Conservation (phyloP, 805 yeast genomes). For the Cyberlindnera americana region DNA sequence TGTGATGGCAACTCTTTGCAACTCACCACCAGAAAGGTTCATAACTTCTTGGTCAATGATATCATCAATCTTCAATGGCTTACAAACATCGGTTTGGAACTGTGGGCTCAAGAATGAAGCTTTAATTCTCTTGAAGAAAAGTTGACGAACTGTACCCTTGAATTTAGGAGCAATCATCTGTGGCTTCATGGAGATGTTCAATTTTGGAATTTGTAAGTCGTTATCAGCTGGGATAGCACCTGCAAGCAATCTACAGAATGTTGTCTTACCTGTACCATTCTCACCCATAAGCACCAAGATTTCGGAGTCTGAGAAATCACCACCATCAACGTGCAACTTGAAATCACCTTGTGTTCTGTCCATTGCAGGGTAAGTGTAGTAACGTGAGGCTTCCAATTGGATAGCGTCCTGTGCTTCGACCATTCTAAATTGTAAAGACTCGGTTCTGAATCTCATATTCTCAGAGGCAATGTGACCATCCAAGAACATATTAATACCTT, state of each 20-base stretch:
- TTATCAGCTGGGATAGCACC: conserved; percentile 89
- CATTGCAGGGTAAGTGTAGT: conserved; percentile 78
- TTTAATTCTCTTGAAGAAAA: conserved; percentile 94
- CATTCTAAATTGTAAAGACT: conserved; percentile 88
- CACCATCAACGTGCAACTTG: conserved; percentile 74
- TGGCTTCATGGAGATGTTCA: conserved; percentile 96
- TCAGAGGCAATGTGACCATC: conserved; percentile 98
- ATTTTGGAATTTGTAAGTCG: conserved; percentile 73
- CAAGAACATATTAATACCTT: conserved; percentile 96
- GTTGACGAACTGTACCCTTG: conserved; percentile 97
- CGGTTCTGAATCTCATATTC: conserved; percentile 94
- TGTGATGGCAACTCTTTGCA: conserved; percentile 98
- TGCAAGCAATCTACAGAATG: conserved; percentile 92
- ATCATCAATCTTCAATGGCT: conserved; percentile 90
- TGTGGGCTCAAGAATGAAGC: conserved; percentile 93
- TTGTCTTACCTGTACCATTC: conserved; percentile 99
- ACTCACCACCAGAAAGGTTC: conserved; percentile 97
- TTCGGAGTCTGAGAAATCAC: conserved; percentile 94
- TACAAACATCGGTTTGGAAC: conserved; percentile 96
- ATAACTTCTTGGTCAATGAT: conserved; percentile 97
- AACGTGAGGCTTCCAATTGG: conserved; percentile 72
- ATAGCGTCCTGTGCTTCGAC: conserved; percentile 83
- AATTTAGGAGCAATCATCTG: conserved; percentile 99
- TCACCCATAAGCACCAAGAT: conserved; percentile 99
- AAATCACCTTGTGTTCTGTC: conserved; percentile 94